Percentiles rank a stretch among this genome's conserved stretches.
These are phyloP conservation scores for Daldinia sp. DNA, from an alignment of 2,329 filamentous ascomycete genomes.

Conservation along the genomic window DNA sequence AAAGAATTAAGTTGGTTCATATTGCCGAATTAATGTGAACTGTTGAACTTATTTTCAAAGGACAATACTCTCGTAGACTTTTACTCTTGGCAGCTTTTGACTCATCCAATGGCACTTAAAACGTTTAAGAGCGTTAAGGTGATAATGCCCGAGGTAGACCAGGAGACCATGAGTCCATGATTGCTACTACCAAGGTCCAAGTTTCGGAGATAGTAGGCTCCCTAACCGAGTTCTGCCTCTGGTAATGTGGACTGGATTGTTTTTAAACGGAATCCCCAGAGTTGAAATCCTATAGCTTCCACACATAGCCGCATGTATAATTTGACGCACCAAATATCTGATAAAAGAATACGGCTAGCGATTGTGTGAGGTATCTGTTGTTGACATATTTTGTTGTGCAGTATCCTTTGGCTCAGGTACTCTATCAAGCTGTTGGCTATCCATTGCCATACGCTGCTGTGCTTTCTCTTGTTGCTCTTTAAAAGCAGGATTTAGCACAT, in stretches of 20 bases:
- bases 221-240: no score
- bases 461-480: slow-evolving; percentile 32
- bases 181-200: no score
- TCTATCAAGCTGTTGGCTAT: slow-evolving; percentile 12
- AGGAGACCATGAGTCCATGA: no score
- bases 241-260: background rate
- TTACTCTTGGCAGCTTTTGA: background rate
- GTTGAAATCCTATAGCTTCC: background rate
- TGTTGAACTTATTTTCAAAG: background rate
- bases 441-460: slow-evolving; percentile 21
- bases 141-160: no score
- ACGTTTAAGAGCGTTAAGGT: background rate
- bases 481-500: slow-evolving; percentile 39
- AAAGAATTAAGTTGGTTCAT: background rate
- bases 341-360: slow-evolving; percentile 5
- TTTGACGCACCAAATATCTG: background rate
- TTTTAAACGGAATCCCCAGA: background rate
- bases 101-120: background rate
- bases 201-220: no score
- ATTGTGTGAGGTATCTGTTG: slow-evolving; percentile 15
- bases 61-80: background rate
- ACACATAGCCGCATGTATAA: background rate
- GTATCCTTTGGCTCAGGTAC: background rate
- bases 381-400: background rate
- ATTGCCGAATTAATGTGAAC: background rate